Evolutionary conservation across 805 yeast genomes (phyloP), one percentile per base, ranked within the genome.

Genomic region (Suhomyces prunicola): DNA sequence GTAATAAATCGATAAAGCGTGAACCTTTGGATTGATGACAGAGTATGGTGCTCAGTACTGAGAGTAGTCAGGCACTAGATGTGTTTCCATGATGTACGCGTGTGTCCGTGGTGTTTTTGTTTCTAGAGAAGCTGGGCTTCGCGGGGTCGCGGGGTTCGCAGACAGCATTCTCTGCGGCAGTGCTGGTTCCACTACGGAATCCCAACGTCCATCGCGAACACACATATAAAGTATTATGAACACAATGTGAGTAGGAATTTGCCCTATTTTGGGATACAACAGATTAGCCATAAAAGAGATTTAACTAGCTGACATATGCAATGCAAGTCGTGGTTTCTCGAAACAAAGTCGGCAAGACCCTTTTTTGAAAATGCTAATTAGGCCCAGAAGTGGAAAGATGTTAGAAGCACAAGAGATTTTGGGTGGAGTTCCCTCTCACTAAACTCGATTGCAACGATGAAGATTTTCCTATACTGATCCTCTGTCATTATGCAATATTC

Each of bases 101-200:
- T 10, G n/a, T 29, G 33, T 12, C 10, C 29, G 12, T 29, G 33
- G n/a, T 12, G 33, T 29, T 27, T 10, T 24, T 6, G 22, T 39
- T 39, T 39, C 10, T 8, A 17, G 24, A 39, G 23, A 19, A 39
- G 42, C 42, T 17, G 23, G 23, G 13, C 24, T 17, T 19, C 42
- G 42, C 42, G 42, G 42, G 24, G 42, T 39, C 42, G 42, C 24
- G 42, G 42, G 42, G 42, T 19, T 39, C 42, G 42, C 42, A 17
- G 42, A n/a, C 24, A 17, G 24, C 42, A 17, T 17, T 19, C 22
- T 17, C 42, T 17, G 42, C 42, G 24, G 42, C 42, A 19, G 42
- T 17, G 42, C 42, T 39, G 42, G 42, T 39, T 39, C 41, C 22
- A 39, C 42, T 19, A 39, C 24, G 42, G 42, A 17, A 39, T 10